Conservation (phyloP, 1,284 basidiomycete genomes). For the Ustilago tritici region DNA sequence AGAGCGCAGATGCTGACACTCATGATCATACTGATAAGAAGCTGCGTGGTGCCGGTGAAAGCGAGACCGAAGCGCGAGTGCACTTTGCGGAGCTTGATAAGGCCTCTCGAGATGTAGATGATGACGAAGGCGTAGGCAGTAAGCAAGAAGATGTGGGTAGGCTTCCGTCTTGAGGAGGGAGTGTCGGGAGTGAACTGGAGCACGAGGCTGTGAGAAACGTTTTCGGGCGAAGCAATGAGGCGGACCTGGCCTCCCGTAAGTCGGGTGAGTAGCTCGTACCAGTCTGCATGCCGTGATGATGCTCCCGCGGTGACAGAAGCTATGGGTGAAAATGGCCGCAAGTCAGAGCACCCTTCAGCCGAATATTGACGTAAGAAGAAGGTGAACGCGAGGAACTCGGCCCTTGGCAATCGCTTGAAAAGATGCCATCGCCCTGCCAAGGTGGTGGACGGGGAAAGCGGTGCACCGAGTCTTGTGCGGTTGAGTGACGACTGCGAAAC, state of each 20-base stretch:
- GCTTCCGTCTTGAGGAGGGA: slow-evolving; percentile 30
- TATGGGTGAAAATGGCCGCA: background rate
- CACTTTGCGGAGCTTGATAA: slow-evolving; percentile 74
- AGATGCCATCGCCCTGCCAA: slow-evolving; percentile 65
- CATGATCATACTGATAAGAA: slow-evolving; percentile 89
- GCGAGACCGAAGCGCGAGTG: slow-evolving; percentile 92
- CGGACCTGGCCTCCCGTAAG: slow-evolving; percentile 58
- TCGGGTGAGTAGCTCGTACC: slow-evolving; percentile 50
- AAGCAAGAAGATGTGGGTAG: slow-evolving; percentile 74
- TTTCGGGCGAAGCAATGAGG: slow-evolving; percentile 49
- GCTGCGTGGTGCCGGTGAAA: slow-evolving; percentile 91
- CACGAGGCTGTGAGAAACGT: slow-evolving; percentile 53
- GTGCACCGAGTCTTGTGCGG: slow-evolving; percentile 40
- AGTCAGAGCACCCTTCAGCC: slow-evolving; percentile 17
- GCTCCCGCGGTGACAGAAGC: background rate
- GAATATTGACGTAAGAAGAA: slow-evolving; percentile 56
- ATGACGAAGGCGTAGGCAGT: slow-evolving; percentile 85
- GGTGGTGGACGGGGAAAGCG: slow-evolving; percentile 61
- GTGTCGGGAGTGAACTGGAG: slow-evolving; percentile 55
- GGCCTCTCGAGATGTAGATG: slow-evolving; percentile 81
- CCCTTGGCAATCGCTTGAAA: slow-evolving; percentile 63
- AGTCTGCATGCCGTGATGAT: slow-evolving; percentile 26
- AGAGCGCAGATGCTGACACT: slow-evolving; percentile 90
- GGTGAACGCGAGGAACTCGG: slow-evolving; percentile 65
- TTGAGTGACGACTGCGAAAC: slow-evolving; percentile 51